These are phyloP conservation scores for Diplosphaera chodatii DNA, from an alignment of 139 green algal species.

Conservation along the genomic window DNA sequence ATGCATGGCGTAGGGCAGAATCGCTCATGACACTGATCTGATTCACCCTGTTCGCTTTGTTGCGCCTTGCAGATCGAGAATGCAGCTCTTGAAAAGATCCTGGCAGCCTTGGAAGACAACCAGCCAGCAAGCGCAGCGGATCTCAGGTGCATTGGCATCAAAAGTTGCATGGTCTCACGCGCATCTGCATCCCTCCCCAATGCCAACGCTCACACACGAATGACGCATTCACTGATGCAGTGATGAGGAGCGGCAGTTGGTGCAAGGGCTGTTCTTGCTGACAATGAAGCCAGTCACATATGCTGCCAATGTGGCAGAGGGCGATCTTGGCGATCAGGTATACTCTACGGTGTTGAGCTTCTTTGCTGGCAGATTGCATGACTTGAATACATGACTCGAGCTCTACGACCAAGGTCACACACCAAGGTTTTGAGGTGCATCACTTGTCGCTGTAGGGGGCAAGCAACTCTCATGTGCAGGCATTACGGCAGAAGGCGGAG, in stretches of 20 bases:
- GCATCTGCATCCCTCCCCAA: too few species aligned
- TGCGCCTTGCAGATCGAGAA: slow-evolving; percentile 63
- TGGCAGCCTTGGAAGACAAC: slow-evolving; percentile 56
- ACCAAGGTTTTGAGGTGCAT: too few species aligned
- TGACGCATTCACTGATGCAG: background rate
- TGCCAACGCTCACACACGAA: too few species aligned
- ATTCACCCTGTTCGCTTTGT: too few species aligned
- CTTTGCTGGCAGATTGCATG: too few species aligned
- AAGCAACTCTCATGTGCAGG: slow-evolving; percentile 66
- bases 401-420: too few species aligned
- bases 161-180: too few species aligned
- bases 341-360: too few species aligned
- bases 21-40: too few species aligned
- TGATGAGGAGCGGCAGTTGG: slow-evolving; percentile 13
- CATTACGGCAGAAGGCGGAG: slow-evolving; percentile 52
- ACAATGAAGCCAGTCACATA: slow-evolving; percentile 86
- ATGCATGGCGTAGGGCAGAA: too few species aligned
- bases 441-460: slow-evolving; percentile 34
- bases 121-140: slow-evolving; percentile 61
- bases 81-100: slow-evolving; percentile 49
- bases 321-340: slow-evolving; percentile 67
- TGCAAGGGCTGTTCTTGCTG: slow-evolving; percentile 71
- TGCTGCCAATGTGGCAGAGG: slow-evolving; percentile 88
- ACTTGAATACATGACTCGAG: too few species aligned
- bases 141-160: slow-evolving; percentile 58